Conservation (phyloP, 1,284 basidiomycete species). For the Apiotrichum porosum region DNA sequence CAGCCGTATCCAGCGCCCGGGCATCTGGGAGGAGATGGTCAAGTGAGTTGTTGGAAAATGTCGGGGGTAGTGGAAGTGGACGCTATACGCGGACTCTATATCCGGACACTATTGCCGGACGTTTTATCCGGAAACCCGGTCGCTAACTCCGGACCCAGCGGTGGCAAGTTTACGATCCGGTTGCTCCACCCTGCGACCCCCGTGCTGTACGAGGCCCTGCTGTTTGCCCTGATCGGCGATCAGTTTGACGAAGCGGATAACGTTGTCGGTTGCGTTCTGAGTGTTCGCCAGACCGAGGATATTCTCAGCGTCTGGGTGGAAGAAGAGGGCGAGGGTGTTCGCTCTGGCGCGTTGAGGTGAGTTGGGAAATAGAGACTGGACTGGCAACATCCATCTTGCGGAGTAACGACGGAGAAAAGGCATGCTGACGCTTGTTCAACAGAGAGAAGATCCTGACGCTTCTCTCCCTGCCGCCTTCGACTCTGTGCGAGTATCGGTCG, state of each 20-base stretch:
- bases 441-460: constrained; percentile 47
- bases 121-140: background rate
- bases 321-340: constrained; percentile 43
- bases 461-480: constrained; percentile 39
- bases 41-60: constrained; percentile 34
- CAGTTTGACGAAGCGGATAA: constrained; percentile 49
- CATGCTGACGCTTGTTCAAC: constrained; percentile 4
- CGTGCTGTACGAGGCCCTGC: constrained; percentile 43
- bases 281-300: constrained; percentile 46
- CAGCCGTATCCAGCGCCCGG: constrained; percentile 44
- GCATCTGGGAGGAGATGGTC: constrained; percentile 50
- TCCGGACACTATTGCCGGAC: background rate
- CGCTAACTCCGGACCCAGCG: constrained; percentile 20
- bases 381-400: too few relatives aligned
- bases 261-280: constrained; percentile 48
- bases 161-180: constrained; percentile 46
- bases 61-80: too few relatives aligned
- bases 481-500: constrained; percentile 47
- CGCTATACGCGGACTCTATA: background rate
- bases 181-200: constrained; percentile 45
- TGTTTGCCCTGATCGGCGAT: constrained; percentile 47
- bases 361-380: too few relatives aligned
- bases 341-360: constrained; percentile 42
- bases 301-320: constrained; percentile 51
- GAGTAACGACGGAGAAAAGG: too few relatives aligned